phyloP scores from a whole-genome alignment of 805 yeast species.

The Cyberlindnera galapagoensis region DNA sequence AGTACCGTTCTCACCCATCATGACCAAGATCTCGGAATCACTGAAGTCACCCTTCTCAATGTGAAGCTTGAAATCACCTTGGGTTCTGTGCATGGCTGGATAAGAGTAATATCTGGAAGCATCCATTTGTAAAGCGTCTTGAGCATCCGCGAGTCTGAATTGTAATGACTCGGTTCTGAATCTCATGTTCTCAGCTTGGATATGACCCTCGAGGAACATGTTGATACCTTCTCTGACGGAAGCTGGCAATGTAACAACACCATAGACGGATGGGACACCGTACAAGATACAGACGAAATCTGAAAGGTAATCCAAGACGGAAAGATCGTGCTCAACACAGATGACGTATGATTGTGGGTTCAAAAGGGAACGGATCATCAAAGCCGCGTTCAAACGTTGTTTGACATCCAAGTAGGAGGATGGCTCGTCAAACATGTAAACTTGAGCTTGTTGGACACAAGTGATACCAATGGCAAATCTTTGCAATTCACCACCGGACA shows the following conservation, averaged over 20 bases:
- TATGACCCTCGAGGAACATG: constrained; percentile 96
- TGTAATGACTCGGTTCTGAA: constrained; percentile 95
- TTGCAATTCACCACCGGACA: constrained; percentile 98
- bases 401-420: constrained; percentile 97
- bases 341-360: constrained; percentile 77
- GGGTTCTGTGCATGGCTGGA: constrained; percentile 82
- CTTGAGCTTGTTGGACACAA: constrained; percentile 90
- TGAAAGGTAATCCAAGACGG: constrained; percentile 93
- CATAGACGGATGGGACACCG: constrained; percentile 98
- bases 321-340: constrained; percentile 97
- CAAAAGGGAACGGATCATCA: constrained; percentile 81
- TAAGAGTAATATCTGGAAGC: constrained; percentile 73
- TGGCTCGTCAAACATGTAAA: constrained; percentile 99
- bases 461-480: constrained; percentile 98
- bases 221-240: constrained; percentile 99
- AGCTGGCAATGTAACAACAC: constrained; percentile 95
- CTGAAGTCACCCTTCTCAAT: constrained; percentile 88
- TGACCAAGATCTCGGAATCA: constrained; percentile 92
- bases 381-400: constrained; percentile 97
- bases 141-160: constrained; percentile 87
- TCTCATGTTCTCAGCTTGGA: constrained; percentile 94
- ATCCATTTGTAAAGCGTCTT: constrained; percentile 69
- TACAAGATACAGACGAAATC: constrained; percentile 95
- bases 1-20: constrained; percentile 99
- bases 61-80: constrained; percentile 88